A percentile compares a stretch with the other conserved stretches of the same genome.
Conservation (phyloP, 225 moss, liverwort and hornwort species). For the Pseudoscleropodium purum region DNA sequence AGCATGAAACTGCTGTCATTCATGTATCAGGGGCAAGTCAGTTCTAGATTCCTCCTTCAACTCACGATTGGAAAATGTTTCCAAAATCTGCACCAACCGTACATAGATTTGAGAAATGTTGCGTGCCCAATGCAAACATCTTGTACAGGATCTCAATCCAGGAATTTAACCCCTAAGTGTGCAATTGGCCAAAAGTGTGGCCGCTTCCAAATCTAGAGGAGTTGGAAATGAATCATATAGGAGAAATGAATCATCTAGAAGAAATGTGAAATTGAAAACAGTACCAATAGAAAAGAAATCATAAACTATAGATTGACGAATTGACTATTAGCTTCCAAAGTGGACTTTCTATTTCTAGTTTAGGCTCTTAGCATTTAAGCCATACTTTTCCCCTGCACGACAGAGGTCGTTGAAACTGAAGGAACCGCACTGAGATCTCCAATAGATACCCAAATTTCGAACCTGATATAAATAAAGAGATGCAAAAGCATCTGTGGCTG, state of each 20-base stretch:
- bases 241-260: neutral
- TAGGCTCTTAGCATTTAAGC: neutral
- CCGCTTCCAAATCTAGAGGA: neutral
- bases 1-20: neutral
- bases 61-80: constrained; percentile 28
- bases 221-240: neutral
- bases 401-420: neutral
- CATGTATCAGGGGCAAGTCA: neutral
- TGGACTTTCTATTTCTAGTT: neutral
- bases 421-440: neutral
- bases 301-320: neutral
- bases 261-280: neutral
- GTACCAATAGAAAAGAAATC: neutral
- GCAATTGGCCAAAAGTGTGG: neutral
- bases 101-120: neutral
- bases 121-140: neutral
- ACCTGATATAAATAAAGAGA: constrained; percentile 70
- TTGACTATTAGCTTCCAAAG: neutral
- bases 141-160: neutral
- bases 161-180: neutral
- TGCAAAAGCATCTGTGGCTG: constrained; percentile 73
- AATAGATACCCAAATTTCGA: neutral
- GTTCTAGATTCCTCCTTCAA: constrained; percentile 8
- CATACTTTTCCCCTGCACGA: neutral
- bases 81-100: constrained; percentile 45